Evolutionary conservation across 192 early-diverging fungal species (phyloP), one percentile per base, ranked within the genome.

Genomic region (Coemansia reversa): DNA sequence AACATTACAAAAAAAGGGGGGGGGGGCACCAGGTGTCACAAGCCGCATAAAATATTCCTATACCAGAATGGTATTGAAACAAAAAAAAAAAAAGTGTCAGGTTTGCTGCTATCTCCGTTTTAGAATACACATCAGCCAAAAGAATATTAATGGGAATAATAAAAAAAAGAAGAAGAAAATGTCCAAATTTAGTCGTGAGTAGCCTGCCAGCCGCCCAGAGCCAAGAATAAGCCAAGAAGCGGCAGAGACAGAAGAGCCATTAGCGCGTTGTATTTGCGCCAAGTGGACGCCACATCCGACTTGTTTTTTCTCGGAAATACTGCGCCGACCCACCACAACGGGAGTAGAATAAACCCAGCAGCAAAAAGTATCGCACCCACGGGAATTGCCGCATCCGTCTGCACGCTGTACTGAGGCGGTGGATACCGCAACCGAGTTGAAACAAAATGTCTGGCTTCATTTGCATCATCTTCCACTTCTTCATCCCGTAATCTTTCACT

Each of bases 251-350:
- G 60, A 23, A 77, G 66, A 23, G 81, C 55, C 81, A 83, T 83
- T 12, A 83, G 55, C 16, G 72, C 68, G 49, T 83, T 83, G 59
- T 83, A 83, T 56, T 78, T 83, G 65, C 76, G 75, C 81, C 81
- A 83, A 12, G 70, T 67, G 22, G 63, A 42, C 11, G 51, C 74
- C 25, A 82, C 76, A n/a, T 75, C 76, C 49, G 63, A 52, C 11
- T 64, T 12, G 4, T 22, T 4, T 2, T 45, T 42, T 2, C 76
- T 60, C 8, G 81, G 81, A 47, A 75, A 72, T 47, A 83, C 66
- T 0, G 69, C 72, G 48, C 81, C 81, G 2, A 77, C 30, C 81
- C 81, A 83, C 81, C 81, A 83, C 39, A 83, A 51, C 51, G 81
- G 81, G 22, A 83, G 54, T 12, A 83, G 7, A 11, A 83, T 2